These are phyloP conservation scores for Trichophyton equinum DNA, from an alignment of 2,329 filamentous ascomycete species.

Conservation along the genomic window DNA sequence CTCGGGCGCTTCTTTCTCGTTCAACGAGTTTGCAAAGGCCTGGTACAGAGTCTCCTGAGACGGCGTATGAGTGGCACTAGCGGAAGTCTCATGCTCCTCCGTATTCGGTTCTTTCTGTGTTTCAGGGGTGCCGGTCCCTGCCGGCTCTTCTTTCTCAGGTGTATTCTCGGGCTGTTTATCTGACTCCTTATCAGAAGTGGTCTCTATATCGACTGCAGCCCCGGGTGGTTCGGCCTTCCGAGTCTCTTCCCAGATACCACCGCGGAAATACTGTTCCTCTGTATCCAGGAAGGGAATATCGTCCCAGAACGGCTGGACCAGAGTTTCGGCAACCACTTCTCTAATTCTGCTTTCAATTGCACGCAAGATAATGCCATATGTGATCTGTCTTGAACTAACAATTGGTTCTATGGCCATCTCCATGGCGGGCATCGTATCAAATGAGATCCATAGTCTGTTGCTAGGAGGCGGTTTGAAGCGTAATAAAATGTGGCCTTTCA, in stretches of 20 bases:
- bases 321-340: constrained; percentile 80
- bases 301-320: constrained; percentile 92
- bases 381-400: constrained; percentile 88
- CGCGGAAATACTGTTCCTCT: constrained; percentile 62
- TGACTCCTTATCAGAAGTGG: constrained; percentile 15
- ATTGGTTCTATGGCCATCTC: constrained; percentile 92
- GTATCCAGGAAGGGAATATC: constrained; percentile 86
- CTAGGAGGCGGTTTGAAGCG: constrained; percentile 90
- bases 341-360: constrained; percentile 93
- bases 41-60: background rate
- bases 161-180: background rate
- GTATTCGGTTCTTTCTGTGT: background rate
- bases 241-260: constrained; percentile 58
- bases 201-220: constrained; percentile 23
- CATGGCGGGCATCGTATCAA: constrained; percentile 86
- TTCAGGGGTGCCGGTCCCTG: background rate
- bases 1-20: background rate
- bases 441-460: constrained; percentile 92
- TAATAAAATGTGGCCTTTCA: constrained; percentile 74
- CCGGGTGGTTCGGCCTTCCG: constrained; percentile 11
- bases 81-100: background rate
- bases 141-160: background rate
- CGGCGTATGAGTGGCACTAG: background rate
- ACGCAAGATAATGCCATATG: constrained; percentile 78
- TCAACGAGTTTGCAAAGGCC: background rate